phyloP scores from a whole-genome alignment of 768 basidiomycete genomes.

The Fomitopsis serialis region DNA sequence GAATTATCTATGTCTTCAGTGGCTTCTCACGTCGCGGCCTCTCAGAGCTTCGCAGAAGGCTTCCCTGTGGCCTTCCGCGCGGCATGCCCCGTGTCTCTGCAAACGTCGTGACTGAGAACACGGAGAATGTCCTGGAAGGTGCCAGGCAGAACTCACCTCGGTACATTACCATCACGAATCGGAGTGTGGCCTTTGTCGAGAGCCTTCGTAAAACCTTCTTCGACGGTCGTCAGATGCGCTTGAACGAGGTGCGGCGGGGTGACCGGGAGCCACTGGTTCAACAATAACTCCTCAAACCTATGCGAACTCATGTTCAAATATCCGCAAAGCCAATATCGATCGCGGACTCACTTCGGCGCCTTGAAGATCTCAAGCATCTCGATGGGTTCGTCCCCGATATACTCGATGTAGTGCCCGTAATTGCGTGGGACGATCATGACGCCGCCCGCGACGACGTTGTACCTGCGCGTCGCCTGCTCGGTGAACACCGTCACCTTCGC shows the following conservation, averaged over 20 bases:
- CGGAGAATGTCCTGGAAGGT: too few species aligned
- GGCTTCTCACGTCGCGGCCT: too few species aligned
- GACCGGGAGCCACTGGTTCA: conserved; percentile 53
- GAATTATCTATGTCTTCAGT: too few species aligned
- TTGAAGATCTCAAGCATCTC: conserved; percentile 36
- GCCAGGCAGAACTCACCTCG: too few species aligned
- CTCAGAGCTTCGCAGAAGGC: too few species aligned
- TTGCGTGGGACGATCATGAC: conserved; percentile 1
- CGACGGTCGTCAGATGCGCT: conserved; percentile 51
- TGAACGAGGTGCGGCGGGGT: conserved; percentile 56
- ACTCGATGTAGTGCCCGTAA: conserved; percentile 34
- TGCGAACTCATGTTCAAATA: conserved; percentile 13
- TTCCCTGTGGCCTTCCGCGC: too few species aligned
- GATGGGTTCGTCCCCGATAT: conserved; percentile 32
- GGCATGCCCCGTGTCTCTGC: too few species aligned
- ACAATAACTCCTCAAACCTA: conserved; percentile 26
- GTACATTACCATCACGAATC: too few species aligned
- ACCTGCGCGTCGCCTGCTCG: conserved; percentile 48
- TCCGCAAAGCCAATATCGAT: background rate
- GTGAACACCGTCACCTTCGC: conserved; percentile 56
- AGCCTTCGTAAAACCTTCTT: conserved; percentile 42
- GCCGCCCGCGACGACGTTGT: conserved; percentile 31
- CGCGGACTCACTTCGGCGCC: conserved; percentile 16
- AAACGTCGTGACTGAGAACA: too few species aligned
- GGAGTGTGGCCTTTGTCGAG: conserved; percentile 19